Base-by-base conservation (phyloP, 2,329 filamentous ascomycete genomes). In the Trichophyton simii region DNA sequence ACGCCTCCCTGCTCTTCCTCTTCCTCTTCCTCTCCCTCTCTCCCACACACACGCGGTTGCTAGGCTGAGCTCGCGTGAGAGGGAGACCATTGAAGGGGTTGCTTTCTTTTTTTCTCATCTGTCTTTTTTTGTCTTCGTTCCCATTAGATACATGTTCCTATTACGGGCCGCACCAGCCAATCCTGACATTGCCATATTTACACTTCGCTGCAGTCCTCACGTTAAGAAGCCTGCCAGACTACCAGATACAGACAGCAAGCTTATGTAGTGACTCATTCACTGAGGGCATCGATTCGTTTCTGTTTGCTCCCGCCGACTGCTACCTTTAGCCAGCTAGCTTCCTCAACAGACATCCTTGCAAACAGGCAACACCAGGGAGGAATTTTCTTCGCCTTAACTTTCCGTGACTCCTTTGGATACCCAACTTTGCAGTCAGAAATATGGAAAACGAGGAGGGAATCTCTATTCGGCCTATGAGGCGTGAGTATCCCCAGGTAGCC, bases 381-480 rank as follows among this genome's bases (percentile, higher is more conserved):
- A 22, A 13, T 34, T 55, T 18, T n/a, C 13, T 36, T 18, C 11
- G 3, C 7, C n/a, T 25, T 36, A 9, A 15, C 13, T 36, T 54
- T 7, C 25, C 3, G 4, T 28, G 20, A 5, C 46, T 25, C 22
- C 9, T 28, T n/a, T 20, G 6, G 11, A 18, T 36, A 36, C 34
- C 18, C 25, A 0, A 20, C 18, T 36, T 34, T 34, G 20, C 22
- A 36, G 9, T n/a, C 13, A 13, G 22, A 52, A 59, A 50, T 34
- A 77, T 75, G 75, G 73, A 75, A 66, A 72, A 70, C 72, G 71
- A 74, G 68, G 75, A 78, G 67, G 83, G 82, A 64, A 75, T 85
- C 62, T 81, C 83, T 70, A 72, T 82, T 72, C 83, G 81, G 69
- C 77, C 79, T 48, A 87, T 89, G 84, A 84, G 84, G 75, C 80